Base-by-base conservation (phyloP, 78 protist genomes). In the Creolimax fragrantissima region DNA sequence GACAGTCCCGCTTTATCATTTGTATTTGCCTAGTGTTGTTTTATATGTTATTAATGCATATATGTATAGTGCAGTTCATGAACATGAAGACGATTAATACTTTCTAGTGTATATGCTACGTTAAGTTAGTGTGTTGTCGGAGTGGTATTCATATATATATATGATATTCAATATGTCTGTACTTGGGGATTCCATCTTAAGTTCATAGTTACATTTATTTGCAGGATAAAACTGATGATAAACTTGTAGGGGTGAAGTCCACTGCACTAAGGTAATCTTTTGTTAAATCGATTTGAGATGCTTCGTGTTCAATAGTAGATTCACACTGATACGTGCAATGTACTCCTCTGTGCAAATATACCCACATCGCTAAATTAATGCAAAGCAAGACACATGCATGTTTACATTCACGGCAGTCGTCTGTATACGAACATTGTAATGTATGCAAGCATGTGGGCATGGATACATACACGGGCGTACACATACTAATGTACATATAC, bases 201-300 rank as follows among this genome's bases (percentile, higher is more conserved):
- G 11, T 47, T 47, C 11, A 47, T 47, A 47, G 7, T 7, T 47
- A 47, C 11, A 47, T 47, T 7, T 47, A n/a, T n/a, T n/a, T n/a
- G n/a, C 96, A 94, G 91, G 98, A 97, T 92, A 94, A 95, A 91
- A 42, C n/a, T 3, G 98, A 97, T 85, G 97, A 97, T 67, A 84
- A 92, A n/a, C 2, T 35, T 7, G 93, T 95, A 32, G 98, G 98
- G 43, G 94, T 97, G 35, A 94, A 95, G 58, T 97, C 98, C 24
- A 94, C 98, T 0, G 98, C 98, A 41, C 84, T 95, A n/a, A 58
- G 86, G 86, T 83, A 32, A 83, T 11, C 74, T 17, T 17, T 17
- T 17, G 39, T 58, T 17, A 32, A 11, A 32, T 58, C 74, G 11
- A 11, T 17, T 17, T 17, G 39, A 11, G 39, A 11, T 17, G 39